Percentiles rank a stretch among this genome's conserved stretches.
Evolutionary conservation across 2,329 filamentous ascomycete genomes (phyloP).

Genomic region (Ceratocystis variospora): DNA sequence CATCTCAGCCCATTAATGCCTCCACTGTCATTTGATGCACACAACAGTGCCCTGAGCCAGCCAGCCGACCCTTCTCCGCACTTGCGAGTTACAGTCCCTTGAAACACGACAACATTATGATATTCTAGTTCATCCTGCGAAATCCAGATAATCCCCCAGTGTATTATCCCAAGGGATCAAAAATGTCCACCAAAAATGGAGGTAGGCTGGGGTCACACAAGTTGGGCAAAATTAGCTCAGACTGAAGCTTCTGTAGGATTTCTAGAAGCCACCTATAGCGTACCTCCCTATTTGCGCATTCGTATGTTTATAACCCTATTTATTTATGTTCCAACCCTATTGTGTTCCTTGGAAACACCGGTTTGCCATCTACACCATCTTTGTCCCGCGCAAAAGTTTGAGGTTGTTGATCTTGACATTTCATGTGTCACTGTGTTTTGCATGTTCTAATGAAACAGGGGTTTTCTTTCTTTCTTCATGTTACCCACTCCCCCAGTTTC

Average conservation of each 20-base stretch:
- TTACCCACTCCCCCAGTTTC: too few species aligned
- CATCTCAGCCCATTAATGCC: slow-evolving; percentile 3
- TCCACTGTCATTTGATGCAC: background rate
- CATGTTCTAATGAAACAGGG: too few species aligned
- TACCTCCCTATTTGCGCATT: too few species aligned
- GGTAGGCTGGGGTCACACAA: background rate
- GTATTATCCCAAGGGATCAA: background rate
- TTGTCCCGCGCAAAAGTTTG: too few species aligned
- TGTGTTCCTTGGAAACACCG: too few species aligned
- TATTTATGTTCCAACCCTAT: too few species aligned
- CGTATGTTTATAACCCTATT: too few species aligned
- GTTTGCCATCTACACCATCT: too few species aligned
- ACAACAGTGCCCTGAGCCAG: background rate
- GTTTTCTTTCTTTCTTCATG: too few species aligned
- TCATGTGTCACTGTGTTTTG: background rate
- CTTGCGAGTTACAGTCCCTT: background rate
- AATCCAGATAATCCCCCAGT: background rate
- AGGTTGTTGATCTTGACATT: background rate
- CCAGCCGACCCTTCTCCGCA: background rate
- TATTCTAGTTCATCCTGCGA: slow-evolving; percentile 4
- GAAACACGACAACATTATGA: slow-evolving; percentile 2
- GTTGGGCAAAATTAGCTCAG: background rate
- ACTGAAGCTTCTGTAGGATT: background rate
- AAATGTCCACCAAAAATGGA: background rate
- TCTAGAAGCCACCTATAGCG: background rate